Conservation (phyloP, 2,329 filamentous ascomycete species). For the Phialocephala sp. region DNA sequence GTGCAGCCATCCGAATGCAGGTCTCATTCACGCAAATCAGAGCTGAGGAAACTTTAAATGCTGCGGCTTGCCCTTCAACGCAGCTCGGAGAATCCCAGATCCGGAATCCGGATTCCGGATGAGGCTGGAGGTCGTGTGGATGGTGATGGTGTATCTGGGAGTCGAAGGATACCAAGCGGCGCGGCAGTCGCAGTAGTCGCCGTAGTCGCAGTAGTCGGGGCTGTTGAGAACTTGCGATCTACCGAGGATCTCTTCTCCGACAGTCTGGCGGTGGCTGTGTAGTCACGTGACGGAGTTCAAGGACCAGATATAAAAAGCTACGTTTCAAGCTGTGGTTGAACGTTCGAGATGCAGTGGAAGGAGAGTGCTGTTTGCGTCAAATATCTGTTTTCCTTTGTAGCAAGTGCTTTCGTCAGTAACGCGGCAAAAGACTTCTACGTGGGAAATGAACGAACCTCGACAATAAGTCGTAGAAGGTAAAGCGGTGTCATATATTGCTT, state of each 20-base stretch:
- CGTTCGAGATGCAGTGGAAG: not conserved
- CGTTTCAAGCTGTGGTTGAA: not conserved
- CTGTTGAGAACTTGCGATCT: not conserved
- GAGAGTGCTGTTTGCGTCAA: not conserved
- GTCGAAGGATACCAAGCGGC: not conserved
- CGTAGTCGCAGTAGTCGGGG: not conserved
- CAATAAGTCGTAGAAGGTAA: not conserved
- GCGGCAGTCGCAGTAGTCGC: not conserved
- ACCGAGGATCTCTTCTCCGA: no score
- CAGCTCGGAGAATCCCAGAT: not conserved
- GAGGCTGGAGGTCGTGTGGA: slow-evolving; percentile 2
- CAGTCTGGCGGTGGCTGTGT: no score
- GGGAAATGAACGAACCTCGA: not conserved
- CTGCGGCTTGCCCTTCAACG: not conserved
- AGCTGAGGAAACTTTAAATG: not conserved
- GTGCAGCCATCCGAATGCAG: not conserved
- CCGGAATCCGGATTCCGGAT: not conserved
- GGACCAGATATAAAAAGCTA: no score
- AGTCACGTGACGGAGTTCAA: no score
- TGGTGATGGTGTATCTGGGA: not conserved
- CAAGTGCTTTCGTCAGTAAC: not conserved
- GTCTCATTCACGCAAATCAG: not conserved
- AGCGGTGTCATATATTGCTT: not conserved
- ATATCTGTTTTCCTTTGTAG: not conserved
- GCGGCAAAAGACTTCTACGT: not conserved